Evolutionary conservation across 169 alveolate genomes (phyloP), one percentile per base, ranked within the genome.

Genomic region (Besnoitia besnoiti): DNA sequence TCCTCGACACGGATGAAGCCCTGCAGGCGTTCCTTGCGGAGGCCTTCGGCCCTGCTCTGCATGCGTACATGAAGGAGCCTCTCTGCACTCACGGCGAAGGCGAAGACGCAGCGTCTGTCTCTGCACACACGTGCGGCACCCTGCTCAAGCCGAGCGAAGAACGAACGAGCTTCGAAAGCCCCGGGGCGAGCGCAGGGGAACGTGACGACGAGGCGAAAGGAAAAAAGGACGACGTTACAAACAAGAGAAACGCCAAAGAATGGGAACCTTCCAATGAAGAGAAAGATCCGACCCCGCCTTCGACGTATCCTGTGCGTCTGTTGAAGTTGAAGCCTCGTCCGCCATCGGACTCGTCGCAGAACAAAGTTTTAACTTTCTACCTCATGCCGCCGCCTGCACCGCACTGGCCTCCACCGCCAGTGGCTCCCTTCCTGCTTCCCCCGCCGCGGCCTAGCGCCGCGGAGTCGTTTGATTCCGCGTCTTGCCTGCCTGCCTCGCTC

Each of bases 381-480:
- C 82, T 73, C n/a, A 39, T 73, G 5, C 82, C 82, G 19, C 82
- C 82, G 82, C 82, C 82, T 21, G 44, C 82, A 1, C 39, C 47
- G 3, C 47, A 73, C 12, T 73, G 82, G 82, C 82, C 82, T n/a
- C 82, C 87, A 1, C 44, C 49, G 3, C 87, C 87, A 39, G 55
- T 42, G 12, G 87, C 87, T 14, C 82, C 82, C n/a, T 73, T 73
- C 46, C 39, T 73, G 10, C 82, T 77, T 47, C 85, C 85, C 33
- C 24, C 5, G n/a, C n/a, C n/a, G n/a, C n/a, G n/a, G n/a, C n/a
- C n/a, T n/a, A n/a, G n/a, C n/a, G n/a, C n/a, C 27, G 76, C 76
- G 5, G 76, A 19, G 37, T 4, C 40, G 10, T 49, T 49, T 49
- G 5, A 14, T 49, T 49, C 55, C 14, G 5, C 55, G 24, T 49